A percentile compares a stretch with the other conserved stretches of the same genome.
Conservation (phyloP, 345 rosid genomes). For the Camelina laxa region DNA sequence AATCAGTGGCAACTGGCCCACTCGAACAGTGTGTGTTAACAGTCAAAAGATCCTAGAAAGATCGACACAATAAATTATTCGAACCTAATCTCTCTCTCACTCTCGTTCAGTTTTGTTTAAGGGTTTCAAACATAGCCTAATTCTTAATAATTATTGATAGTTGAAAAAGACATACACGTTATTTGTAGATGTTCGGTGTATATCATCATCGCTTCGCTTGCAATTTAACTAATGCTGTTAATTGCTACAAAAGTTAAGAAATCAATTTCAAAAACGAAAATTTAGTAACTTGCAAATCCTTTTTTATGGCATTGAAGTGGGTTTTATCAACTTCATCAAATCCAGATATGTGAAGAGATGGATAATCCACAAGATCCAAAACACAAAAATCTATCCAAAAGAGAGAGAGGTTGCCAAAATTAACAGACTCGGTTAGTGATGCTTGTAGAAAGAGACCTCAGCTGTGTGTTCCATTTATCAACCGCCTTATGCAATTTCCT, state of each 20-base stretch:
- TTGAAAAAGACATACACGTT: too few relatives aligned
- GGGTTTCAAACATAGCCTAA: too few relatives aligned
- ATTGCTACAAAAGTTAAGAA: neutral
- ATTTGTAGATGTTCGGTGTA: too few relatives aligned
- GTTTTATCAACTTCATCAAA: conserved; percentile 29
- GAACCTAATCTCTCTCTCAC: neutral
- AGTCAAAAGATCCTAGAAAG: conserved; percentile 2
- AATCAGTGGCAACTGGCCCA: neutral
- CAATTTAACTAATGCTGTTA: neutral
- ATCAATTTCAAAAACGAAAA: neutral
- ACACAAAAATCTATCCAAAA: neutral
- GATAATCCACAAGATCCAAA: neutral
- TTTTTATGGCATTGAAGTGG: conserved; percentile 2
- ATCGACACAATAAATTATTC: neutral
- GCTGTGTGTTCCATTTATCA: conserved; percentile 97
- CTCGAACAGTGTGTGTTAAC: neutral
- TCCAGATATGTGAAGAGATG: conserved; percentile 14
- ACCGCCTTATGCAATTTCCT: conserved; percentile 89
- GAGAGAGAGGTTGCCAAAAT: conserved; percentile 22
- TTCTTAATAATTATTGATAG: too few relatives aligned
- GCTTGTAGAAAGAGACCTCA: conserved; percentile 67
- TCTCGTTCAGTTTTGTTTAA: neutral
- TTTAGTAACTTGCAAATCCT: neutral
- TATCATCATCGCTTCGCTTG: too few relatives aligned
- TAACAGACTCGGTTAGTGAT: conserved; percentile 75